These are phyloP conservation scores for Aspergillus campestris DNA, from an alignment of 495 filamentous ascomycete genomes.

Conservation along the genomic window DNA sequence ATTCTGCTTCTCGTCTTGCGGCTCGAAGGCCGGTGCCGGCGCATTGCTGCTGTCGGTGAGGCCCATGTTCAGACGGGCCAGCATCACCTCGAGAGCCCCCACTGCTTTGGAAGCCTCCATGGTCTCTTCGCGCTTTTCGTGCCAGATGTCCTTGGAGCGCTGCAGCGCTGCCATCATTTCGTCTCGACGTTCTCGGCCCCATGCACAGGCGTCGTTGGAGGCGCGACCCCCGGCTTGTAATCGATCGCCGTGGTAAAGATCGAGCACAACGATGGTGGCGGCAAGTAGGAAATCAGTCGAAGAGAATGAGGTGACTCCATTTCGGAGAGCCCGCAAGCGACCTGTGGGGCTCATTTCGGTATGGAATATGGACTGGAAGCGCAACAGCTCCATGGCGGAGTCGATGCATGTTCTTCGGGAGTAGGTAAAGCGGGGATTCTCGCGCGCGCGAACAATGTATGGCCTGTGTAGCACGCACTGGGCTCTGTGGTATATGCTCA, in stretches of 20 bases:
- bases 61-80: conserved; percentile 56
- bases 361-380: conserved; percentile 67
- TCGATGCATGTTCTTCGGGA: conserved; percentile 83
- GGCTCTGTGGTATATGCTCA: conserved; percentile 83
- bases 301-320: conserved; percentile 67
- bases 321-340: conserved; percentile 62
- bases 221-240: conserved; percentile 28
- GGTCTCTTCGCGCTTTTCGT: conserved; percentile 60
- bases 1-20: conserved; percentile 43
- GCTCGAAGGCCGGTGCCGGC: conserved; percentile 18
- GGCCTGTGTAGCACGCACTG: conserved; percentile 83
- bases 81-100: conserved; percentile 67
- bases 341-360: conserved; percentile 63
- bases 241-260: conserved; percentile 48
- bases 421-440: conserved; percentile 72
- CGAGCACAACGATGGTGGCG: conserved; percentile 80
- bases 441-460: conserved; percentile 68
- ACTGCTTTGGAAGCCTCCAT: conserved; percentile 85
- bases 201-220: conserved; percentile 52
- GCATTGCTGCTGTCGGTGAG: conserved; percentile 17
- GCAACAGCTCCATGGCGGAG: conserved; percentile 70
- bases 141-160: conserved; percentile 69
- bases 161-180: conserved; percentile 72
- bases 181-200: conserved; percentile 58
- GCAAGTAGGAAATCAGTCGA: conserved; percentile 82